Conservation (phyloP, 352 stramenopile species). For the Peronospora tabacina region DNA sequence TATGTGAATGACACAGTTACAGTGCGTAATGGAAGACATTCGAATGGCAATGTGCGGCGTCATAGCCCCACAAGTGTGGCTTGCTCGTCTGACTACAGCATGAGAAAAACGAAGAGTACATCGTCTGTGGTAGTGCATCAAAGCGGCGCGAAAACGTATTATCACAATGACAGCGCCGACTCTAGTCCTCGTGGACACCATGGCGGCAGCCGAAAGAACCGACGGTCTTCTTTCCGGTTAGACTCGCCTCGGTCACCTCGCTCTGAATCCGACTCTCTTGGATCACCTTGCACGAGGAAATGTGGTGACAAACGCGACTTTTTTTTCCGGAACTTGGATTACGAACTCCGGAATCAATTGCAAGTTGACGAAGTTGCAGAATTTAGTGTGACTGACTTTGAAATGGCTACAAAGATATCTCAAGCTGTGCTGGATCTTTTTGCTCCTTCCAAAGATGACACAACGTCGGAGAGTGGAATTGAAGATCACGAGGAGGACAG, state of each 20-base stretch:
- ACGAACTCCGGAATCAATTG: slow-evolving; percentile 50
- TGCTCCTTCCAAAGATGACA: slow-evolving; percentile 10
- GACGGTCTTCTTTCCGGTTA: slow-evolving; percentile 13
- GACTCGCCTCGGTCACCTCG: slow-evolving; percentile 23
- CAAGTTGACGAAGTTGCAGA: slow-evolving; percentile 73
- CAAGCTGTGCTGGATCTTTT: slow-evolving; percentile 48
- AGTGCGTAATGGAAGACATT: slow-evolving; percentile 11
- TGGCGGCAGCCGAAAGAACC: slow-evolving; percentile 7
- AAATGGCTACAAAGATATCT: slow-evolving; percentile 73
- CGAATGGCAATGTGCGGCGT: slow-evolving; percentile 2
- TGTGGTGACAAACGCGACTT: slow-evolving; percentile 81
- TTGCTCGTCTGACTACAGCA: slow-evolving; percentile 8
- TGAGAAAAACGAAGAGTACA: slow-evolving; percentile 17
- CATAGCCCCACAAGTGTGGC: background rate
- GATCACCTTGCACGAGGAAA: slow-evolving; percentile 30
- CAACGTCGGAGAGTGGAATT: slow-evolving; percentile 7
- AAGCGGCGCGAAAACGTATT: slow-evolving; percentile 8
- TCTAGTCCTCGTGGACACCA: slow-evolving; percentile 19
- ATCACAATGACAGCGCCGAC: slow-evolving; percentile 19
- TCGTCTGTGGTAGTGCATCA: slow-evolving; percentile 12
- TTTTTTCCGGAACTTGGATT: slow-evolving; percentile 72
- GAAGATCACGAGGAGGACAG: slow-evolving; percentile 13
- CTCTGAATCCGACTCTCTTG: slow-evolving; percentile 18
- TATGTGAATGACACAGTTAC: slow-evolving; percentile 26
- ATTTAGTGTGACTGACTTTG: slow-evolving; percentile 76